Evolutionary conservation across 345 rosid genomes (phyloP).

Genomic region (Rhodamnia argentea): DNA sequence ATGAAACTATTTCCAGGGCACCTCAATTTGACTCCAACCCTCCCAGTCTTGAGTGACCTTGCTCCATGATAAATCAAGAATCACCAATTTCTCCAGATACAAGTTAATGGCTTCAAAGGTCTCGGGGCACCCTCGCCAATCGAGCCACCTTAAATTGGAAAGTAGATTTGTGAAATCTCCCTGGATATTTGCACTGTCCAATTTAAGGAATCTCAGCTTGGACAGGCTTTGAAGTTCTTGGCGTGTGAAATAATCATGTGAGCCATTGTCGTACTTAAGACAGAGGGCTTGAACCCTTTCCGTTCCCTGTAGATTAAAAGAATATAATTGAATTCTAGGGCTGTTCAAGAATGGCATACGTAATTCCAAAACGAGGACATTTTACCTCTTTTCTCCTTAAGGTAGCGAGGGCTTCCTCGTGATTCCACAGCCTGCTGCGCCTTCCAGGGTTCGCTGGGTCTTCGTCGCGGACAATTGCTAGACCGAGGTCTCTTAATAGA

Average conservation of each 20-base stretch:
- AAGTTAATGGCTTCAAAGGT: no score
- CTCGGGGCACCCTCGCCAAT: no score
- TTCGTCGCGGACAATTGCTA: background rate
- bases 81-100: no score
- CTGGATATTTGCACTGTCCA: background rate
- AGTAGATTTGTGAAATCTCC: background rate
- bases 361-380: background rate
- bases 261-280: background rate
- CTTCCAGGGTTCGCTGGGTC: background rate
- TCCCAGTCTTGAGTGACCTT: no score
- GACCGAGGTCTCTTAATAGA: background rate
- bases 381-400: background rate
- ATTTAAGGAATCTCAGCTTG: background rate
- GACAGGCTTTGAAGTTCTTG: background rate
- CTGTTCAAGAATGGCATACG: background rate
- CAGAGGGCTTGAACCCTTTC: background rate
- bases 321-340: background rate
- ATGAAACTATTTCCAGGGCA: no score
- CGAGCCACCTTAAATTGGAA: background rate
- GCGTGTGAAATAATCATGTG: background rate
- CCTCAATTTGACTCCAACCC: no score
- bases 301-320: background rate
- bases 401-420: background rate
- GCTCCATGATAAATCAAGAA: no score
- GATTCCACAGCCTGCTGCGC: background rate